Percentiles rank a stretch among this genome's conserved stretches.
Evolutionary conservation across 2,329 filamentous ascomycete species (phyloP).

Genomic region (Stenocarpella maydis): DNA sequence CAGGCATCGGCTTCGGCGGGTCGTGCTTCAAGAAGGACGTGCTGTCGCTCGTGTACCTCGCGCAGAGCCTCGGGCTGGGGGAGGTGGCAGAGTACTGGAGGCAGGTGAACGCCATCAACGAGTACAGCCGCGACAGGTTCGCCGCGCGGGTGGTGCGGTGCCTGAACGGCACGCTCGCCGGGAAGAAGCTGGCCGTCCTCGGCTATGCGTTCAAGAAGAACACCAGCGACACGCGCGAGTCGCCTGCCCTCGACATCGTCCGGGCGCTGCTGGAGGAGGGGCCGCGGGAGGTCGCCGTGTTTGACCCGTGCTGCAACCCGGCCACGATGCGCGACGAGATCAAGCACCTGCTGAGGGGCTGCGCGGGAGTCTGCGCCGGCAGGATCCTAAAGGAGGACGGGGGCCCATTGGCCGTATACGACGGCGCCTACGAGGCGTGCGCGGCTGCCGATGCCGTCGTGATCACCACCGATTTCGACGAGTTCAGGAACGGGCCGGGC

Average conservation of each 20-base stretch:
- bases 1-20: constrained; percentile 80
- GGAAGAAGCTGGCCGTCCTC: constrained; percentile 76
- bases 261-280: constrained; percentile 70
- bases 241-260: constrained; percentile 73
- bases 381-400: constrained; percentile 46
- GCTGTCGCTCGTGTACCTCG: constrained; percentile 75
- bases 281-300: constrained; percentile 71
- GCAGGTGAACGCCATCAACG: constrained; percentile 78
- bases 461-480: constrained; percentile 65
- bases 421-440: constrained; percentile 59
- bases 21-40: constrained; percentile 87
- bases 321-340: constrained; percentile 61
- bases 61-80: constrained; percentile 72
- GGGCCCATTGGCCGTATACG: constrained; percentile 56
- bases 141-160: constrained; percentile 70
- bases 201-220: constrained; percentile 85
- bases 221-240: constrained; percentile 78
- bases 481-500: constrained; percentile 49
- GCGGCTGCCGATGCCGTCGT: constrained; percentile 57
- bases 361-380: constrained; percentile 34
- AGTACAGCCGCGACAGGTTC: constrained; percentile 76
- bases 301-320: constrained; percentile 70
- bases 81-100: constrained; percentile 81
- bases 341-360: constrained; percentile 49
- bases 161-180: constrained; percentile 72